Evolutionary conservation across 805 yeast genomes (phyloP).

Genomic region (Nakazawaea anatomiae): DNA sequence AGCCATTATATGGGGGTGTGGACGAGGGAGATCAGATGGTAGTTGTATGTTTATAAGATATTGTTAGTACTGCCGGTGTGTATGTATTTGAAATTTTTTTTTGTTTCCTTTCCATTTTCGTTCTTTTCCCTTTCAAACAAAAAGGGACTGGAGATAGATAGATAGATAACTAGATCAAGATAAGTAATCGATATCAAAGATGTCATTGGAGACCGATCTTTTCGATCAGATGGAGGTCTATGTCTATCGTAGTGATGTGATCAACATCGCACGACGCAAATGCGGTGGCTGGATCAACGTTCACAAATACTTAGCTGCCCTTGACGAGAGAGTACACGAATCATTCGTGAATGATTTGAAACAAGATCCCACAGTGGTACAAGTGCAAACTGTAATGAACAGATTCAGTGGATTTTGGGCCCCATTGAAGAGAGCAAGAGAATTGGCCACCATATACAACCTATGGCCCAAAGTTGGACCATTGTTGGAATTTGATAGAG

Average conservation of each 20-base stretch:
- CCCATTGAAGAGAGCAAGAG: conserved; percentile 1
- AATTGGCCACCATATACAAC: background rate
- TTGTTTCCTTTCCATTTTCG: too few species aligned
- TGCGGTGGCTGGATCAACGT: conserved; percentile 36
- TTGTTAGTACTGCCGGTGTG: too few species aligned
- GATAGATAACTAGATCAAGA: too few species aligned
- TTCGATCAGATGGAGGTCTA: conserved; percentile 24
- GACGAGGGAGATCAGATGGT: too few species aligned
- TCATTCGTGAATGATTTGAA: background rate
- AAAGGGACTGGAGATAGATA: too few species aligned
- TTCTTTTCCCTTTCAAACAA: too few species aligned
- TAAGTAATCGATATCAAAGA: background rate
- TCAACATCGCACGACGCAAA: conserved; percentile 32
- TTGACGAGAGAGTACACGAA: conserved; percentile 1
- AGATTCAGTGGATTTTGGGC: conserved; percentile 1
- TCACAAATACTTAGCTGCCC: conserved; percentile 33
- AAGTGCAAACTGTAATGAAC: background rate
- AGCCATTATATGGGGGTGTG: conserved; percentile 24
- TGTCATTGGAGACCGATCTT: conserved; percentile 35
- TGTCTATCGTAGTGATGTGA: conserved; percentile 29
- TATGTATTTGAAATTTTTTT: too few species aligned
- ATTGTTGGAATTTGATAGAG: conserved; percentile 1
- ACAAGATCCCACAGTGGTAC: background rate
- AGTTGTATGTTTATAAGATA: too few species aligned
- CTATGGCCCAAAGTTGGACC: background rate